phyloP scores from a whole-genome alignment of 495 filamentous ascomycete genomes.

The Hypoxylon trugodes region DNA sequence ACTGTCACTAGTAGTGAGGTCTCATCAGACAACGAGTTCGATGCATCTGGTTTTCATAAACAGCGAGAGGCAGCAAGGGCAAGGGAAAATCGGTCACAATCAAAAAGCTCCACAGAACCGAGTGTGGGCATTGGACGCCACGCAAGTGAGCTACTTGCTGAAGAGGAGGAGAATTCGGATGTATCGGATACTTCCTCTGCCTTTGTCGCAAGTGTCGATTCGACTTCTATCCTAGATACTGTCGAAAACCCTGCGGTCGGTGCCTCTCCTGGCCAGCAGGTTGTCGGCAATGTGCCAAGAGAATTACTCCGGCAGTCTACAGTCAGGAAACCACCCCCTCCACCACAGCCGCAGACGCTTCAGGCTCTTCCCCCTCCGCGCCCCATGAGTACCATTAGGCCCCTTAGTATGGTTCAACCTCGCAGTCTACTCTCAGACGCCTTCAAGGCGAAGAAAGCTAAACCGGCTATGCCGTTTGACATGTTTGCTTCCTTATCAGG shows the following conservation, averaged over 20 bases:
- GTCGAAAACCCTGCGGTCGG: conserved; percentile 57
- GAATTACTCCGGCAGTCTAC: conserved; percentile 60
- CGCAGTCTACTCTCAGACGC: conserved; percentile 72
- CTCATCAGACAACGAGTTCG: conserved; percentile 88
- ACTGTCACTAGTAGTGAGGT: conserved; percentile 93
- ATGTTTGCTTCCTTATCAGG: conserved; percentile 86
- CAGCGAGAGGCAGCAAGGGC: conserved; percentile 59
- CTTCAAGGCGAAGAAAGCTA: conserved; percentile 80
- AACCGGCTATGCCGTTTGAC: conserved; percentile 84
- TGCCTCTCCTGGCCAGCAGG: conserved; percentile 56
- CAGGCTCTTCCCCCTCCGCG: conserved; percentile 88
- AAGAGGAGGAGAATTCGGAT: conserved; percentile 67
- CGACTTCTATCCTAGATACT: conserved; percentile 59
- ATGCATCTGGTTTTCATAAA: conserved; percentile 69
- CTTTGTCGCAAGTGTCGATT: conserved; percentile 63
- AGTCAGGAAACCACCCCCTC: conserved; percentile 52
- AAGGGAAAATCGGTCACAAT: conserved; percentile 50
- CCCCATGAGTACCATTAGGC: conserved; percentile 83
- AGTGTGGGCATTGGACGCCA: conserved; percentile 52
- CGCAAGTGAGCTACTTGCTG: conserved; percentile 64
- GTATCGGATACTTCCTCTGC: conserved; percentile 62
- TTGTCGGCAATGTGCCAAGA: conserved; percentile 63
- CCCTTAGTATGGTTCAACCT: conserved; percentile 84
- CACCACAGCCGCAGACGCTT: conserved; percentile 65
- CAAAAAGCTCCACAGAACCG: conserved; percentile 54